phyloP scores from a whole-genome alignment of 495 filamentous ascomycete species.

The Poronia punctata region DNA sequence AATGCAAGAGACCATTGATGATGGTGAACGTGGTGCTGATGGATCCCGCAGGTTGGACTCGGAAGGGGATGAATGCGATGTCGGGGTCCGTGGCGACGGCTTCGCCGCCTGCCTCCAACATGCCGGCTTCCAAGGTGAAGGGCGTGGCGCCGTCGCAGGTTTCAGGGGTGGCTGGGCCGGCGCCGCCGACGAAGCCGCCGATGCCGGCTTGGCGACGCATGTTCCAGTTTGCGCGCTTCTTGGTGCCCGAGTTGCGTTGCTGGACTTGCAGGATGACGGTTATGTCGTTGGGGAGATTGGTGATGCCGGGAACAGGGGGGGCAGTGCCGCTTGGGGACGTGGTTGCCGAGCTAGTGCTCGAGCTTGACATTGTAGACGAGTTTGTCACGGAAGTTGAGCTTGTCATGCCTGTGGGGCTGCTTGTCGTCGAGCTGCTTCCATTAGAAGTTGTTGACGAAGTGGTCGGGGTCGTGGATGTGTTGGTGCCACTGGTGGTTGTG shows the following conservation, averaged over 20 bases:
- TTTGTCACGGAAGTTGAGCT: too few species aligned
- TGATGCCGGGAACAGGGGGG: slow-evolving; percentile 3
- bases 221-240: slow-evolving; percentile 25
- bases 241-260: slow-evolving; percentile 7
- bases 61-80: slow-evolving; percentile 4
- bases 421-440: background rate
- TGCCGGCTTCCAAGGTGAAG: slow-evolving; percentile 5
- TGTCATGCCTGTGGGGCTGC: too few species aligned
- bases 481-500: background rate
- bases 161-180: background rate
- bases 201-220: background rate
- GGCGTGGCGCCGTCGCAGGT: slow-evolving; percentile 7
- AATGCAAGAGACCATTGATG: slow-evolving; percentile 6
- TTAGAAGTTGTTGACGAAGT: background rate
- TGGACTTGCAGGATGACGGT: slow-evolving; percentile 8
- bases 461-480: background rate
- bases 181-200: slow-evolving; percentile 8
- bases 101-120: background rate
- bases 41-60: background rate
- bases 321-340: background rate
- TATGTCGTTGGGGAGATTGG: background rate
- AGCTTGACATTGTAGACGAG: too few species aligned
- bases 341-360: background rate
- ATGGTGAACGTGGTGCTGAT: slow-evolving; percentile 6
- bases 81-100: background rate